These are phyloP conservation scores for Agarophyton chilense DNA, from an alignment of 23 red algal species.

Conservation along the genomic window DNA sequence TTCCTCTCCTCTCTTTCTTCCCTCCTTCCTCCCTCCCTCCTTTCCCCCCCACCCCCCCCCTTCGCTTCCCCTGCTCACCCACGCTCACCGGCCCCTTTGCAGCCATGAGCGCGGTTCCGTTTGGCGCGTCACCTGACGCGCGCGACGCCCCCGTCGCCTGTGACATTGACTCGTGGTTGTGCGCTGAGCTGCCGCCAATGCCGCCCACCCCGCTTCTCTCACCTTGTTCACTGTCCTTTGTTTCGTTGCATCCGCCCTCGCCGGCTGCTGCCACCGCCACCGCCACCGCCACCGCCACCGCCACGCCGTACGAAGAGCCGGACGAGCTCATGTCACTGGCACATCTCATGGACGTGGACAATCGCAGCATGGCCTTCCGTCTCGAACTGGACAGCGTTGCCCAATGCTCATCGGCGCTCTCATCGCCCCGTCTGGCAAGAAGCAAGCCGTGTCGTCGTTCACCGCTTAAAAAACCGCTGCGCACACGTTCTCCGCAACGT, in stretches of 20 bases:
- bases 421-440: too few relatives aligned
- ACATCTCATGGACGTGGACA: conserved; percentile 44
- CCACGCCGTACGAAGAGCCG: background rate
- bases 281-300: background rate
- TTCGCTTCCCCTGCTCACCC: background rate
- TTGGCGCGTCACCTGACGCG: background rate
- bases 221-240: too few relatives aligned
- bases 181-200: background rate
- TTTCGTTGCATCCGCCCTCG: too few relatives aligned
- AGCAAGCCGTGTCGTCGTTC: too few relatives aligned
- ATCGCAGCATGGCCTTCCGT: conserved; percentile 46
- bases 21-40: background rate
- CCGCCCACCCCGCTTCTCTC: too few relatives aligned
- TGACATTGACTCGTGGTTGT: too few relatives aligned
- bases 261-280: background rate
- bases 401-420: too few relatives aligned
- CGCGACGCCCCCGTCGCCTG: too few relatives aligned
- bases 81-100: background rate
- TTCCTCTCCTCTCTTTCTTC: background rate
- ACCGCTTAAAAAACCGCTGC: background rate
- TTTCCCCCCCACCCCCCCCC: background rate
- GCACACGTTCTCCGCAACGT: background rate
- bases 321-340: conserved; percentile 6
- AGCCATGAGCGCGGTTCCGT: background rate
- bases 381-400: conserved; percentile 11